These are phyloP conservation scores for Leccinum truebloodii DNA, from an alignment of 768 basidiomycete species.

Conservation along the genomic window DNA sequence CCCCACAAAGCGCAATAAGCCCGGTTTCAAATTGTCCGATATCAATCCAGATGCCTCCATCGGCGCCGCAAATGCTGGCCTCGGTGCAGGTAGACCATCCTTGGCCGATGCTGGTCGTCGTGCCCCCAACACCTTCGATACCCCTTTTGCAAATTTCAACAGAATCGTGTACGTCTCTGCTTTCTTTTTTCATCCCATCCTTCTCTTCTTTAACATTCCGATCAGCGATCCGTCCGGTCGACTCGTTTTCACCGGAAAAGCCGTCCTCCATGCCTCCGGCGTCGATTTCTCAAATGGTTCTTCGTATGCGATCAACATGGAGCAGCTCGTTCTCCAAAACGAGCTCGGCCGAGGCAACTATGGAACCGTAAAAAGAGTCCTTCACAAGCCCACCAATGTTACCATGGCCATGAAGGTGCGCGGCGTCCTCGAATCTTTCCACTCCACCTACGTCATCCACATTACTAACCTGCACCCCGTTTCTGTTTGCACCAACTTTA, in stretches of 20 bases:
- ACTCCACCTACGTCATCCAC: constrained; percentile 13
- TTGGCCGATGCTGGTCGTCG: constrained; percentile 42
- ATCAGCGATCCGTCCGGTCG: constrained; percentile 92
- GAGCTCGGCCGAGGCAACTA: constrained; percentile 97
- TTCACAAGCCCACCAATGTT: constrained; percentile 93
- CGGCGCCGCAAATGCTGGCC: constrained; percentile 62
- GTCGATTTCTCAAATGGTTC: constrained; percentile 89
- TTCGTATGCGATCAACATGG: constrained; percentile 94
- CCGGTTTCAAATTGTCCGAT: constrained; percentile 62
- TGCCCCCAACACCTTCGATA: constrained; percentile 49
- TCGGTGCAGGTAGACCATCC: constrained; percentile 67
- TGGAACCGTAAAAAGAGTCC: constrained; percentile 94
- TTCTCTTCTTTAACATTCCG: constrained; percentile 4
- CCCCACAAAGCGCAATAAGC: constrained; percentile 46
- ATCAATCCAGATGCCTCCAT: constrained; percentile 54
- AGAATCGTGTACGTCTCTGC: constrained; percentile 80
- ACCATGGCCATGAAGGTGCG: constrained; percentile 98
- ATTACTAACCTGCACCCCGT: constrained; percentile 2
- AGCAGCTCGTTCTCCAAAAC: constrained; percentile 84
- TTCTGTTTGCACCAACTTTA: constrained; percentile 34
- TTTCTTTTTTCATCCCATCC: constrained; percentile 6
- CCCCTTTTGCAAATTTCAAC: constrained; percentile 90
- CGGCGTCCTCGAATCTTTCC: constrained; percentile 13
- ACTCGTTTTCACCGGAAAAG: constrained; percentile 92
- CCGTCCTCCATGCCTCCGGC: constrained; percentile 86